phyloP scores from a whole-genome alignment of 176 grass and related monocot species.

The Oryza glumipatula region DNA sequence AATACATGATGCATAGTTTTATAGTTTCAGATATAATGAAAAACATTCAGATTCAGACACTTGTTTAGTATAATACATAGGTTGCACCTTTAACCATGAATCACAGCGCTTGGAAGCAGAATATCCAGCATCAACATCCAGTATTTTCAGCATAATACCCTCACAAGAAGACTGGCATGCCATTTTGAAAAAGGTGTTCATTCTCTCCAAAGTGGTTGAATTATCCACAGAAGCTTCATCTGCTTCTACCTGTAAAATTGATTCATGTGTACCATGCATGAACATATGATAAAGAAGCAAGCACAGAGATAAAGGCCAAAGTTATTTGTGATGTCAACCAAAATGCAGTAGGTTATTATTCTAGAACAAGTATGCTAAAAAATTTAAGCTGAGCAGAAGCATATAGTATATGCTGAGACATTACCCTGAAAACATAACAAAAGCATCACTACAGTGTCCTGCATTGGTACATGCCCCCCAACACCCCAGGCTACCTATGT shows the following conservation, averaged over 20 bases:
- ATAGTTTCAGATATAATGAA: slow-evolving; percentile 35
- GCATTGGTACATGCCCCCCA: not conserved
- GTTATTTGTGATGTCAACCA: slow-evolving; percentile 29
- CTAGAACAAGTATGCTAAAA: slow-evolving; percentile 2
- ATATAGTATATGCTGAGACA: not conserved
- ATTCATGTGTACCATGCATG: slow-evolving; percentile 28
- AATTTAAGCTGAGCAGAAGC: not conserved
- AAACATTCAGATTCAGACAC: slow-evolving; percentile 13
- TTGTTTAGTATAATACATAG: slow-evolving; percentile 20
- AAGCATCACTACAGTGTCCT: too few relatives aligned
- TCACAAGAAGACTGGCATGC: slow-evolving; percentile 87
- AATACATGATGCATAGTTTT: not conserved
- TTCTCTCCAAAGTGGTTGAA: slow-evolving; percentile 57
- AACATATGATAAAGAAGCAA: slow-evolving; percentile 35
- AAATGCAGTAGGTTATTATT: slow-evolving; percentile 10
- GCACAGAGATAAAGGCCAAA: not conserved
- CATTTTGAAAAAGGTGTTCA: slow-evolving; percentile 77
- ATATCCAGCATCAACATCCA: slow-evolving; percentile 90
- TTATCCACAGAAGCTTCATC: slow-evolving; percentile 62
- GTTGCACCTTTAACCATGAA: slow-evolving; percentile 82
- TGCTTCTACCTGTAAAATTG: slow-evolving; percentile 73
- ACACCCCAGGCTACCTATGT: too few relatives aligned
- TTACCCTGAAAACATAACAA: not conserved
- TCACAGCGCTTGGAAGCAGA: slow-evolving; percentile 86
- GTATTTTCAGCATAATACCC: slow-evolving; percentile 95